A percentile compares a stretch with the other conserved stretches of the same genome.
Evolutionary conservation across 2,329 filamentous ascomycete species (phyloP).

Genomic region (Zymoseptoria passerinii): DNA sequence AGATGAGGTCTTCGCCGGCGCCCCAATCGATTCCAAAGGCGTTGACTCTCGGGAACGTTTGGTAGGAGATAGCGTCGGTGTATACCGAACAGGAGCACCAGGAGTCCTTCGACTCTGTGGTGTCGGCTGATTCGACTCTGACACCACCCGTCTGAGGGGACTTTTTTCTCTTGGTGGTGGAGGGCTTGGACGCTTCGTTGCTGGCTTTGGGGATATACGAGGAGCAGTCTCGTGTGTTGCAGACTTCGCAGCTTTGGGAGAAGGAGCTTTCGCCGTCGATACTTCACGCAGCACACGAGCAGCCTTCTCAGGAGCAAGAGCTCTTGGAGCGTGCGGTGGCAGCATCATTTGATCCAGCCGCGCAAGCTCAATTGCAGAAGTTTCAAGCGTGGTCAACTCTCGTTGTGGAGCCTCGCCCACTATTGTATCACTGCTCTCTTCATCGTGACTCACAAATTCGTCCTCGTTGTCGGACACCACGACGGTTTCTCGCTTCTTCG

Average conservation of each 20-base stretch:
- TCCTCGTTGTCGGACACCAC: slow-evolving; percentile 4
- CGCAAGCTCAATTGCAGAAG: slow-evolving; percentile 10
- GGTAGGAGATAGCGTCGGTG: slow-evolving; percentile 19
- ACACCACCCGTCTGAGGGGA: slow-evolving; percentile 13
- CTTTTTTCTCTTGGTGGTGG: slow-evolving; percentile 5
- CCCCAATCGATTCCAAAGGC: background rate
- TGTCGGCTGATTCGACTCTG: slow-evolving; percentile 8
- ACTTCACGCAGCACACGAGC: background rate
- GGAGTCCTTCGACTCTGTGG: slow-evolving; percentile 12
- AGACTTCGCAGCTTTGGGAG: background rate
- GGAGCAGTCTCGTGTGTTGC: background rate
- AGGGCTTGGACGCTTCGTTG: background rate
- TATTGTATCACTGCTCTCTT: background rate
- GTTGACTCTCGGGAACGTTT: slow-evolving; percentile 12
- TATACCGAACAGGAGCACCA: slow-evolving; percentile 25
- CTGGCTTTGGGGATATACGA: background rate
- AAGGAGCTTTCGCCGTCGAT: background rate
- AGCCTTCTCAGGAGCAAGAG: background rate
- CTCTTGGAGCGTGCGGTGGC: slow-evolving; percentile 8
- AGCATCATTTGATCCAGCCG: slow-evolving; percentile 16
- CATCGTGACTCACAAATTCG: background rate
- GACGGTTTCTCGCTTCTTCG: slow-evolving; percentile 2
- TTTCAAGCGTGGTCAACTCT: slow-evolving; percentile 1
- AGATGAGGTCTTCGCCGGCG: background rate
- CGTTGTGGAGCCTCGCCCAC: background rate